Percentiles rank a stretch among this genome's conserved stretches.
phyloP scores from a whole-genome alignment of 2,329 filamentous ascomycete genomes.

The Gremmenia infestans region DNA sequence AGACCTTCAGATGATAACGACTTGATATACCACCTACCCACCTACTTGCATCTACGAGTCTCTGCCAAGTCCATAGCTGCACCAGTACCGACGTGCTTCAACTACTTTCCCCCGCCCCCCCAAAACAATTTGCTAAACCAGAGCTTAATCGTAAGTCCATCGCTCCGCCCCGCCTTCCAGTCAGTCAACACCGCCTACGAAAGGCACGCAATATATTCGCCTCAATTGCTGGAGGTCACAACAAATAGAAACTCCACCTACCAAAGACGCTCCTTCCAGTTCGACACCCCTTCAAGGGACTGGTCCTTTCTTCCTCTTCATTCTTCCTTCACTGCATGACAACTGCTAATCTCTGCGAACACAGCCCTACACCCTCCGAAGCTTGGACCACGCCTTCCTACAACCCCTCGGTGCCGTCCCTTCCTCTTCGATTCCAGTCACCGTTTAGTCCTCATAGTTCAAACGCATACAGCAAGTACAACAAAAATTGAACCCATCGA shows the following conservation, averaged over 20 bases:
- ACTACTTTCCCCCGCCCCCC: not conserved
- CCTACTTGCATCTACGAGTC: not conserved
- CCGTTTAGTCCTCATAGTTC: not conserved
- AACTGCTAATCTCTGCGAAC: not conserved
- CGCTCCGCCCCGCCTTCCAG: not conserved
- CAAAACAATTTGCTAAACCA: not conserved
- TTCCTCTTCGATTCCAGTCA: not conserved
- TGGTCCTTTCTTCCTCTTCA: not conserved
- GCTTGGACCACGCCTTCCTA: not conserved
- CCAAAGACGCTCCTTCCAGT: not conserved
- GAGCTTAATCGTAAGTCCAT: not conserved
- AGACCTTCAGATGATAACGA: not conserved
- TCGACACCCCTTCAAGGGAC: not conserved
- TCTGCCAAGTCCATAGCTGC: not conserved
- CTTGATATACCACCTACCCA: not conserved
- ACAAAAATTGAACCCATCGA: not conserved
- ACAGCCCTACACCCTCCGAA: not conserved
- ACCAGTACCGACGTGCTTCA: not conserved
- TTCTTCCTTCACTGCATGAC: not conserved
- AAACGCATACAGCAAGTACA: not conserved
- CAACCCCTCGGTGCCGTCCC: not conserved
- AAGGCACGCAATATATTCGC: not conserved
- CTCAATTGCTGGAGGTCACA: not conserved
- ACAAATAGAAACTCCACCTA: not conserved
- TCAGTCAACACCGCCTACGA: not conserved